Evolutionary conservation across 2,329 filamentous ascomycete genomes (phyloP).

Genomic region (Alternaria metachromatica): DNA sequence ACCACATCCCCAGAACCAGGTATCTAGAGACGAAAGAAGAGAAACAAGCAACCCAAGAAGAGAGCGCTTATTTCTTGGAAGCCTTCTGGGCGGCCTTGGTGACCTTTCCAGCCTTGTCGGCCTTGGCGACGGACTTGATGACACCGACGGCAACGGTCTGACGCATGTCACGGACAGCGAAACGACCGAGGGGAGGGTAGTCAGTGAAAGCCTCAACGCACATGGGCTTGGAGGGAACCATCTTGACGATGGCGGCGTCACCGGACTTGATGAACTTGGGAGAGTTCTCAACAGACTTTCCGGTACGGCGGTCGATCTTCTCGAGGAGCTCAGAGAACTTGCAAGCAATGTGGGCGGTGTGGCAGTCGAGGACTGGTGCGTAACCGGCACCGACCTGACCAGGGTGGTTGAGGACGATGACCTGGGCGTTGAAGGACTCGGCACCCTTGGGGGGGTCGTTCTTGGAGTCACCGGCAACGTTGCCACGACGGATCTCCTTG

Average conservation of each 20-base stretch:
- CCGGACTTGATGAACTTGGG: constrained; percentile 99
- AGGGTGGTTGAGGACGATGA: constrained; percentile 99
- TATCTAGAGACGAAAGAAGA: constrained; percentile 42
- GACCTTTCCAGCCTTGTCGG: constrained; percentile 60
- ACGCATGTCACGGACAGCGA: constrained; percentile 98
- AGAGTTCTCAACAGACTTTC: constrained; percentile 88
- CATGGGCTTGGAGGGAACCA: constrained; percentile 99
- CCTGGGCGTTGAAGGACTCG: constrained; percentile 98
- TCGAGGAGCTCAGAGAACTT: constrained; percentile 99
- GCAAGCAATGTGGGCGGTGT: constrained; percentile 99
- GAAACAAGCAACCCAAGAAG: constrained; percentile 40
- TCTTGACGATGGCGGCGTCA: constrained; percentile 99
- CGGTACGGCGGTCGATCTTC: constrained; percentile 99
- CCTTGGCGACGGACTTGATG: constrained; percentile 72
- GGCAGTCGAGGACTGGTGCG: constrained; percentile 98
- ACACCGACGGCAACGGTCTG: constrained; percentile 88
- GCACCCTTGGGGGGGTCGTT: constrained; percentile 91
- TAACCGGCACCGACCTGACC: constrained; percentile 99
- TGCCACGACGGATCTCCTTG: constrained; percentile 99
- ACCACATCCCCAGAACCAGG: constrained; percentile 48
- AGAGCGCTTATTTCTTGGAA: constrained; percentile 51
- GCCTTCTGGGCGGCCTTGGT: constrained; percentile 57
- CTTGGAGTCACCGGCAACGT: constrained; percentile 99
- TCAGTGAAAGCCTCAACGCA: constrained; percentile 99
- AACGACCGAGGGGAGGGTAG: constrained; percentile 99